Conservation (phyloP, 2,329 filamentous ascomycete species). For the Calycina herbarum region DNA sequence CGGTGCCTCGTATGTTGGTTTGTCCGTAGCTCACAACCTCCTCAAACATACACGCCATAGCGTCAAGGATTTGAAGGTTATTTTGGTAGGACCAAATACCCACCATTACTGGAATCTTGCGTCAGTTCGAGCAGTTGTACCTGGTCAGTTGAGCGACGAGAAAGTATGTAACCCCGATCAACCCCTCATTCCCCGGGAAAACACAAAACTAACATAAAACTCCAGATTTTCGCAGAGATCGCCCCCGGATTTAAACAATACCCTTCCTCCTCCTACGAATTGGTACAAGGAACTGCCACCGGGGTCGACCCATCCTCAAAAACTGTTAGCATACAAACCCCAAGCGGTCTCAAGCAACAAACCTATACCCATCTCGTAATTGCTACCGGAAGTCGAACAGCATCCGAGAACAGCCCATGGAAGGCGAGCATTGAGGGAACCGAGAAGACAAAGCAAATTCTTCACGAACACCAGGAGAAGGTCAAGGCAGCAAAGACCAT, state of each 20-base stretch:
- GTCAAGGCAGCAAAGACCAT: slow-evolving; percentile 31
- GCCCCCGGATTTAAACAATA: slow-evolving; percentile 50
- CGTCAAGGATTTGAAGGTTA: slow-evolving; percentile 12
- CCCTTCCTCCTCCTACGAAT: slow-evolving; percentile 49
- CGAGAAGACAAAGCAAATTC: slow-evolving; percentile 38
- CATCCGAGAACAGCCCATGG: slow-evolving; percentile 45
- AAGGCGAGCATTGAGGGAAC: slow-evolving; percentile 46
- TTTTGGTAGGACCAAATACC: slow-evolving; percentile 51
- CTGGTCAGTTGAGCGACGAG: slow-evolving; percentile 37
- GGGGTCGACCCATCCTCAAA: slow-evolving; percentile 45
- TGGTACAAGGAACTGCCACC: slow-evolving; percentile 50
- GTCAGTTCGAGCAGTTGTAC: slow-evolving; percentile 13
- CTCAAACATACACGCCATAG: neutral
- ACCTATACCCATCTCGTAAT: slow-evolving; percentile 51
- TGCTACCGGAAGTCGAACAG: slow-evolving; percentile 31
- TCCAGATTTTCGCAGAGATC: slow-evolving; percentile 39
- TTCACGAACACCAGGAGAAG: slow-evolving; percentile 26
- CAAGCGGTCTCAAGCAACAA: slow-evolving; percentile 35
- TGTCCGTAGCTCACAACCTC: slow-evolving; percentile 49
- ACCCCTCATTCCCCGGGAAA: neutral
- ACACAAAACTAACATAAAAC: neutral
- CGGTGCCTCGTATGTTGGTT: slow-evolving; percentile 54
- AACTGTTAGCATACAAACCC: slow-evolving; percentile 43
- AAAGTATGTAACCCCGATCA: slow-evolving; percentile 19
- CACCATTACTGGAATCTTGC: slow-evolving; percentile 52